Conservation (phyloP, 352 stramenopile species). For the Phytophthora pluvialis region DNA sequence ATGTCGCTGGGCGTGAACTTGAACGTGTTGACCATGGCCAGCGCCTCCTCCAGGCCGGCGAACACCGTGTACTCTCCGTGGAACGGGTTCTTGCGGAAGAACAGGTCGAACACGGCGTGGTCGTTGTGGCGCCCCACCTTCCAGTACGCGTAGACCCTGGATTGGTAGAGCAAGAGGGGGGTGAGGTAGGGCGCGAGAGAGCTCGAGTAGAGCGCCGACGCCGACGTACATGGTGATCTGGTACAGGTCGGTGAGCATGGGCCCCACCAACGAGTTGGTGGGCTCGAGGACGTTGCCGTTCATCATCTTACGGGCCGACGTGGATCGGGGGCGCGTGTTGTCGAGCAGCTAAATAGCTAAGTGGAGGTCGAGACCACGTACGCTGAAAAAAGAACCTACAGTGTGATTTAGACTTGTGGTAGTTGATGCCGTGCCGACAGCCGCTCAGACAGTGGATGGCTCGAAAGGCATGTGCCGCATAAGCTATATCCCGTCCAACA, state of each 20-base stretch:
- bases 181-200: neutral
- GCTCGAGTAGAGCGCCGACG: neutral
- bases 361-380: slow-evolving; percentile 31
- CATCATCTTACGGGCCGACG: slow-evolving; percentile 26
- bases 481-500: neutral
- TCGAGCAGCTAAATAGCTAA: slow-evolving; percentile 16
- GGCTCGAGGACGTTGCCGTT: slow-evolving; percentile 56
- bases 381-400: slow-evolving; percentile 29
- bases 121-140: slow-evolving; percentile 95
- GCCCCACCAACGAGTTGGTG: slow-evolving; percentile 95
- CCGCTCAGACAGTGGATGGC: neutral
- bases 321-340: neutral
- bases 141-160: slow-evolving; percentile 99
- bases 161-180: slow-evolving; percentile 4
- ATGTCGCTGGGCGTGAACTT: slow-evolving; percentile 95
- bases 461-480: neutral
- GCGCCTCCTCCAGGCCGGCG: slow-evolving; percentile 90
- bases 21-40: slow-evolving; percentile 95
- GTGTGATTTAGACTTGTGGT: neutral
- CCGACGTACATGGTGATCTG: slow-evolving; percentile 90
- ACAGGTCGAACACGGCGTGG: slow-evolving; percentile 95
- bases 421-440: neutral
- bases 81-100: slow-evolving; percentile 99
- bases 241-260: slow-evolving; percentile 99
- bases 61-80: slow-evolving; percentile 97